Percentiles rank a stretch among this genome's conserved stretches.
Conservation (phyloP, 306 rosid genomes). For the Glycine latifolia region DNA sequence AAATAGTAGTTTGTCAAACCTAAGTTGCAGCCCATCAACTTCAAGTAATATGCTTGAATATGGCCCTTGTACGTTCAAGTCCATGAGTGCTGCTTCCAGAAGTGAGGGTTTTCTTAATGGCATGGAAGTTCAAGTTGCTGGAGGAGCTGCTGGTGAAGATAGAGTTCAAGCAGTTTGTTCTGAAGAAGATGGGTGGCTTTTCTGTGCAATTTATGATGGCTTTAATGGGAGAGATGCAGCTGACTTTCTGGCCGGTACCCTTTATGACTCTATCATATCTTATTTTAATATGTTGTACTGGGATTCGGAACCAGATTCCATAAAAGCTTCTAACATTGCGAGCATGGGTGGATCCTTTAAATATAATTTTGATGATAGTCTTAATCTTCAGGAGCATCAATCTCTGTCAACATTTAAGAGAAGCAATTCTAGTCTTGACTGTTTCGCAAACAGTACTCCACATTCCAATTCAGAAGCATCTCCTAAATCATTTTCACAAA, state of each 20-base stretch:
- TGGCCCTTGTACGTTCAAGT: conserved; percentile 65
- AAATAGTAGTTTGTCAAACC: conserved; percentile 80
- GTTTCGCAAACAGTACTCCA: conserved; percentile 41
- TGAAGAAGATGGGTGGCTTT: conserved; percentile 98
- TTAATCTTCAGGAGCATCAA: conserved; percentile 42
- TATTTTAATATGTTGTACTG: conserved; percentile 67
- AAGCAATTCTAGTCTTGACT: conserved; percentile 39
- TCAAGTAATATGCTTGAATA: conserved; percentile 61
- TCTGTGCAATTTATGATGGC: conserved; percentile 95
- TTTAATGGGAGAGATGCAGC: conserved; percentile 99
- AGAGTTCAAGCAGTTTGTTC: conserved; percentile 99
- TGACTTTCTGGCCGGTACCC: conserved; percentile 89
- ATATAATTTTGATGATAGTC: conserved; percentile 45
- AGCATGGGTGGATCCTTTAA: conserved; percentile 51
- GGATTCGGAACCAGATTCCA: conserved; percentile 63
- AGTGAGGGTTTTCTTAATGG: conserved; percentile 77
- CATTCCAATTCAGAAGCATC: conserved; percentile 47
- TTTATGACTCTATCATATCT: conserved; percentile 75
- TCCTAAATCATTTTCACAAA: conserved; percentile 56
- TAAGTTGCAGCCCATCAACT: conserved; percentile 92
- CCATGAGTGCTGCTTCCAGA: conserved; percentile 74
- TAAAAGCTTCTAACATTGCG: conserved; percentile 43
- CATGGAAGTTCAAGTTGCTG: conserved; percentile 94
- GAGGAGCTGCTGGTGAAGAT: conserved; percentile 99
- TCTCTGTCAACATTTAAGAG: conserved; percentile 38